phyloP scores from a whole-genome alignment of 352 stramenopile species.

The Globisporangium paroecandrum region DNA sequence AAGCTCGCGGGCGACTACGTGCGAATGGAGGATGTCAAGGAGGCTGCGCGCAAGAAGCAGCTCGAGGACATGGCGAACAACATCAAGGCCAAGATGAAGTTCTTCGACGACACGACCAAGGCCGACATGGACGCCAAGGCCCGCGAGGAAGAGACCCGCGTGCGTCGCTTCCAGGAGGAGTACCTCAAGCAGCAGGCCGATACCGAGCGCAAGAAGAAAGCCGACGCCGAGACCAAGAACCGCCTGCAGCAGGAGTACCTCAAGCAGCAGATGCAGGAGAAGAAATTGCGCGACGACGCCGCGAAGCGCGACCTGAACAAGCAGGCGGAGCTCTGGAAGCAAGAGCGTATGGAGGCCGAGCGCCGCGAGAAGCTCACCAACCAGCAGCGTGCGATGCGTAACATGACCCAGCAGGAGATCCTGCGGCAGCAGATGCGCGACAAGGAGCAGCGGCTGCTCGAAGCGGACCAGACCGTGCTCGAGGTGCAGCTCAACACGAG shows the following conservation, averaged over 20 bases:
- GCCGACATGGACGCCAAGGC: constrained; percentile 56
- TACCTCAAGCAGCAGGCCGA: constrained; percentile 56
- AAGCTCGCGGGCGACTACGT: constrained; percentile 73
- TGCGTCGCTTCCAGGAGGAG: constrained; percentile 62
- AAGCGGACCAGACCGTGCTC: constrained; percentile 63
- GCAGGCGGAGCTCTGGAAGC: constrained; percentile 77
- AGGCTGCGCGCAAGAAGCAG: constrained; percentile 51
- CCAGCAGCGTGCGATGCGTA: constrained; percentile 49
- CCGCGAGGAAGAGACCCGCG: constrained; percentile 62
- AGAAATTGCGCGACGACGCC: constrained; percentile 51
- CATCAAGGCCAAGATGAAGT: constrained; percentile 83
- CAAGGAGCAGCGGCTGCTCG: constrained; percentile 52
- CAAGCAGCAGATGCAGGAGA: constrained; percentile 63
- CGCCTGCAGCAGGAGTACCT: constrained; percentile 52
- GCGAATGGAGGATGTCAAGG: constrained; percentile 69
- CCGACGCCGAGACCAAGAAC: constrained; percentile 48
- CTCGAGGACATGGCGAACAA: constrained; percentile 69
- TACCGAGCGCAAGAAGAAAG: constrained; percentile 46
- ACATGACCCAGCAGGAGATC: constrained; percentile 58
- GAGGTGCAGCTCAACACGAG: constrained; percentile 74
- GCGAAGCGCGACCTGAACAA: constrained; percentile 66
- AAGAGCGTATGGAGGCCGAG: constrained; percentile 60
- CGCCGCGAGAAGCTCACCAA: constrained; percentile 41
- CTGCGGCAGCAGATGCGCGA: constrained; percentile 70
- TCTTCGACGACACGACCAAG: constrained; percentile 78